Conservation (phyloP, 345 rosid species). For the Pugionium cornutum region DNA sequence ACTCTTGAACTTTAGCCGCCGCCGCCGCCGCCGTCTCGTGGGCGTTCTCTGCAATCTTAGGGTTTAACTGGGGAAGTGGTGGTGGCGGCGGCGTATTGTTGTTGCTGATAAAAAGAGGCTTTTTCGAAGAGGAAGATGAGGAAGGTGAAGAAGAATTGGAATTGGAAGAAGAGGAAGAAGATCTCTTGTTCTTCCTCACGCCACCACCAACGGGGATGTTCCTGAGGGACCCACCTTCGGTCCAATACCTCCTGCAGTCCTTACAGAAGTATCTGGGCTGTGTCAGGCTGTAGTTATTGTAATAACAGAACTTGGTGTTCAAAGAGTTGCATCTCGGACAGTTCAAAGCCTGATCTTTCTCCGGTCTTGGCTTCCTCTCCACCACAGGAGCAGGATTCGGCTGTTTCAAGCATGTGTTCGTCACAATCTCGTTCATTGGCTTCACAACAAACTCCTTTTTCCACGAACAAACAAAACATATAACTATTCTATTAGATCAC, state of each 20-base stretch:
- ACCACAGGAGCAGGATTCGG: slow-evolving; percentile 25
- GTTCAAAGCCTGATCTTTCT: slow-evolving; percentile 63
- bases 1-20: slow-evolving; percentile 66
- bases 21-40: slow-evolving; percentile 11
- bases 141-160: slow-evolving; percentile 43
- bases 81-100: slow-evolving; percentile 42
- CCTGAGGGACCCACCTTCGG: slow-evolving; percentile 91
- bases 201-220: slow-evolving; percentile 98
- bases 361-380: slow-evolving; percentile 71
- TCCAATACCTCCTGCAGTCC: slow-evolving; percentile 91
- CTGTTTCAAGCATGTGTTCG: slow-evolving; percentile 54
- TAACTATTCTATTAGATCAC: background rate
- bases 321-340: slow-evolving; percentile 88
- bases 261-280: slow-evolving; percentile 93
- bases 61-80: slow-evolving; percentile 42
- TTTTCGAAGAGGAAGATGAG: slow-evolving; percentile 47
- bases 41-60: slow-evolving; percentile 44
- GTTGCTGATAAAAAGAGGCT: slow-evolving; percentile 48
- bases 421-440: slow-evolving; percentile 77
- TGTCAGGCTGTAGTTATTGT: slow-evolving; percentile 78
- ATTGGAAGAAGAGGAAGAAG: slow-evolving; percentile 44
- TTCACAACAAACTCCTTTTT: slow-evolving; percentile 82
- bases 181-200: slow-evolving; percentile 86
- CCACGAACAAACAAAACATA: slow-evolving; percentile 7
- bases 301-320: slow-evolving; percentile 90